phyloP scores from a whole-genome alignment of 176 grass and related monocot species.

The Aegilops tauschii region DNA sequence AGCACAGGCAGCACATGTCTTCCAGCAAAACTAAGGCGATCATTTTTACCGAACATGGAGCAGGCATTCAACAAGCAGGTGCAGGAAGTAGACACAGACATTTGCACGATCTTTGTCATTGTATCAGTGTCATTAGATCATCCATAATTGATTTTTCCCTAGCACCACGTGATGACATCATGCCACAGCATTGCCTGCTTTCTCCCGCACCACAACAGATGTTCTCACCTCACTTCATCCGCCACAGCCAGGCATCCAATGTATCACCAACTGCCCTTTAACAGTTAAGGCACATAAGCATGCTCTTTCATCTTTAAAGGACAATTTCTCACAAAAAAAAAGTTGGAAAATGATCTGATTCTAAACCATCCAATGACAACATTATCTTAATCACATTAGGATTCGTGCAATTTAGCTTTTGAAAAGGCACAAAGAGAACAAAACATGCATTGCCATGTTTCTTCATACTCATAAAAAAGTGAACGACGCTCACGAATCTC shows the following conservation, averaged over 20 bases:
- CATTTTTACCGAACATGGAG: not conserved
- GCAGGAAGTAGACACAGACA: not conserved
- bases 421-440: not conserved
- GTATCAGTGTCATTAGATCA: not conserved
- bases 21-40: not conserved
- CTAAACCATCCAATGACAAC: not conserved
- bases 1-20: not conserved
- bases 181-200: not conserved
- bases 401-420: not conserved
- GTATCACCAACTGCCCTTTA: not conserved
- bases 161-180: not conserved
- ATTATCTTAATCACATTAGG: not conserved
- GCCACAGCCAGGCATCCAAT: not conserved
- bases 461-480: not conserved
- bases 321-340: not conserved
- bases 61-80: not conserved
- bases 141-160: not conserved
- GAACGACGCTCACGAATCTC: not conserved
- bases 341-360: not conserved
- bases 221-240: not conserved
- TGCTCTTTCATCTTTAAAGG: not conserved
- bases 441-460: no score
- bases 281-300: not conserved
- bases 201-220: not conserved
- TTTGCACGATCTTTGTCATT: not conserved